Percentiles rank a stretch among this genome's conserved stretches.
These are phyloP conservation scores for Lanmaoa pseudosensibilis DNA, from an alignment of 768 basidiomycete genomes.

Conservation along the genomic window DNA sequence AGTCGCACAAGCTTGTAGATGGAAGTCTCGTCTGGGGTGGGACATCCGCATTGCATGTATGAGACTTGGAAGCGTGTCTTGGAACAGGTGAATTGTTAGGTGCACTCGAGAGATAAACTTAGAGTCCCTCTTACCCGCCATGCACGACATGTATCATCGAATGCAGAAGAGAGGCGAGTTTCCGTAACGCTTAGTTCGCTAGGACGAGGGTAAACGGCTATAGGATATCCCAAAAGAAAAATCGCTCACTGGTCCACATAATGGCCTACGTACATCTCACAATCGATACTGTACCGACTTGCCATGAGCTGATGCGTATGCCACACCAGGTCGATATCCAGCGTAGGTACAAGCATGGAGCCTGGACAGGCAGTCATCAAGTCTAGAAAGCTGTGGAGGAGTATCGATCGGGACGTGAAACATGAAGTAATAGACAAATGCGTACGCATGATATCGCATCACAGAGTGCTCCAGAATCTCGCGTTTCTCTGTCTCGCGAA, in stretches of 20 bases:
- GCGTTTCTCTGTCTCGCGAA: slow-evolving; percentile 37
- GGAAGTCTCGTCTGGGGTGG: slow-evolving; percentile 45
- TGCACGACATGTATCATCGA: slow-evolving; percentile 52
- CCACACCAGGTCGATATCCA: slow-evolving; percentile 79
- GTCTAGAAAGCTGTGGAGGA: slow-evolving; percentile 49
- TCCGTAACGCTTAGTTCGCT: slow-evolving; percentile 56
- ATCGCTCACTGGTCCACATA: slow-evolving; percentile 55
- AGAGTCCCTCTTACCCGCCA: slow-evolving; percentile 42
- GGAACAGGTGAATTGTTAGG: slow-evolving; percentile 10
- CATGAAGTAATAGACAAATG: background rate
- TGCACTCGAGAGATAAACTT: background rate
- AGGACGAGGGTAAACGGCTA: background rate
- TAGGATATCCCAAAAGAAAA: background rate
- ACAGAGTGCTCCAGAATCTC: slow-evolving; percentile 47
- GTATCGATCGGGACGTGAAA: background rate
- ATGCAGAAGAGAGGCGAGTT: slow-evolving; percentile 41
- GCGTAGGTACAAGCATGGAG: slow-evolving; percentile 54
- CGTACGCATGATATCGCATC: slow-evolving; percentile 60
- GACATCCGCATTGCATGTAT: slow-evolving; percentile 64
- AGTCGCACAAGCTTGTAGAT: slow-evolving; percentile 43
- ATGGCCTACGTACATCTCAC: slow-evolving; percentile 41
- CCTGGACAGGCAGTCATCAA: slow-evolving; percentile 46
- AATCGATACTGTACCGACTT: slow-evolving; percentile 45
- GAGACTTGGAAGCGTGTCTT: slow-evolving; percentile 46
- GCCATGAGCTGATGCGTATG: slow-evolving; percentile 69